Percentiles rank a stretch among this genome's conserved stretches.
Conservation (phyloP, 495 filamentous ascomycete genomes). For the Penicillium ucsense region DNA sequence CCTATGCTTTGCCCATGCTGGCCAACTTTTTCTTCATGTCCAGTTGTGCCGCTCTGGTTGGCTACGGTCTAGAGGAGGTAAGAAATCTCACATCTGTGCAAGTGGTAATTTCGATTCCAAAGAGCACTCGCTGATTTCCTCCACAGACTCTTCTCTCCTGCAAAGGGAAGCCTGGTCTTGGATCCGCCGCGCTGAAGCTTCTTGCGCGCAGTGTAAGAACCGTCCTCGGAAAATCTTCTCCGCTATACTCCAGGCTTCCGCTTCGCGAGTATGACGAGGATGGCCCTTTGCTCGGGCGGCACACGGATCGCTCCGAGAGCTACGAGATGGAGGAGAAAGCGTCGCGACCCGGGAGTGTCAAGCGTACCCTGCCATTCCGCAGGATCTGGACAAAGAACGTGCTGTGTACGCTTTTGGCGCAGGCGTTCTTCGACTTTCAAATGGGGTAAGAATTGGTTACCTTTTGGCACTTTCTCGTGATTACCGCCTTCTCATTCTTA, state of each 20-base stretch:
- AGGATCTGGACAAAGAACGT: slow-evolving; percentile 77
- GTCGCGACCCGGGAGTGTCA: slow-evolving; percentile 16
- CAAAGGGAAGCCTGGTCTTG: slow-evolving; percentile 36
- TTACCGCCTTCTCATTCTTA: not conserved
- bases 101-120: too few relatives aligned
- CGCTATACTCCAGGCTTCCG: slow-evolving; percentile 25
- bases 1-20: slow-evolving; percentile 69
- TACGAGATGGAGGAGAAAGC: slow-evolving; percentile 35
- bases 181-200: slow-evolving; percentile 22
- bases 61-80: slow-evolving; percentile 56
- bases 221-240: slow-evolving; percentile 26
- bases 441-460: slow-evolving; percentile 29
- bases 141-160: slow-evolving; percentile 29
- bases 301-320: slow-evolving; percentile 20
- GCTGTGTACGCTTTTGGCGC: slow-evolving; percentile 52
- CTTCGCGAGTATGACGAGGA: slow-evolving; percentile 32
- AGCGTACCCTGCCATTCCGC: slow-evolving; percentile 50
- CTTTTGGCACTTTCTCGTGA: too few relatives aligned
- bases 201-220: slow-evolving; percentile 19
- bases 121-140: not conserved
- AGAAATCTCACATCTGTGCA: not conserved
- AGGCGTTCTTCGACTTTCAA: slow-evolving; percentile 65
- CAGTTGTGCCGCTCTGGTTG: slow-evolving; percentile 44
- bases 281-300: slow-evolving; percentile 21
- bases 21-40: slow-evolving; percentile 59